phyloP scores from a whole-genome alignment of 257 asterid genomes.

The Nicotiana noctiflora region DNA sequence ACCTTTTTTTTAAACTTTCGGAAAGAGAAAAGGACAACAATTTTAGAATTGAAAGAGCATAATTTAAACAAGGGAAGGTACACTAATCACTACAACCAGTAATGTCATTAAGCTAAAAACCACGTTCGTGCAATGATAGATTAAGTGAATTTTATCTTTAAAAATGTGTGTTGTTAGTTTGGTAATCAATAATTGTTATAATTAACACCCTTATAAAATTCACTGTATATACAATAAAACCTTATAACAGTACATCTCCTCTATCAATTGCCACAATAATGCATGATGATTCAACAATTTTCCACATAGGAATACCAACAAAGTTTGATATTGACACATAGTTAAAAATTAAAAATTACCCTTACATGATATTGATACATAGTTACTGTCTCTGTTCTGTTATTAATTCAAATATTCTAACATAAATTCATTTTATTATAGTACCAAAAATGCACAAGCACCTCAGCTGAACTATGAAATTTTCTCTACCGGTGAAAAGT shows the following conservation, averaged over 20 bases:
- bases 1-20: neutral
- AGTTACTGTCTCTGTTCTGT: neutral
- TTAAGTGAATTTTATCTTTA: slow-evolving; percentile 1
- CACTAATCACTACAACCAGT: neutral
- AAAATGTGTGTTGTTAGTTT: neutral
- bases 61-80: neutral
- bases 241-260: neutral
- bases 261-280: neutral
- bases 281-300: neutral
- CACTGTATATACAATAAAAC: neutral
- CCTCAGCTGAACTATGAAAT: neutral
- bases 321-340: neutral
- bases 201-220: neutral
- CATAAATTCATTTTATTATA: neutral
- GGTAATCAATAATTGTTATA: neutral
- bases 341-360: too few species aligned
- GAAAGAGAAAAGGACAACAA: neutral
- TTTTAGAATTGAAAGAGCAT: neutral
- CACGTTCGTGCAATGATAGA: slow-evolving; percentile 4
- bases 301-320: neutral
- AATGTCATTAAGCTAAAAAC: neutral
- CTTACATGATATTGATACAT: neutral
- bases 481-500: neutral
- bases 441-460: slow-evolving; percentile 3
- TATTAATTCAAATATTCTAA: neutral